Base-by-base conservation (phyloP, 495 filamentous ascomycete genomes). In the Penicillium malachiteum region DNA sequence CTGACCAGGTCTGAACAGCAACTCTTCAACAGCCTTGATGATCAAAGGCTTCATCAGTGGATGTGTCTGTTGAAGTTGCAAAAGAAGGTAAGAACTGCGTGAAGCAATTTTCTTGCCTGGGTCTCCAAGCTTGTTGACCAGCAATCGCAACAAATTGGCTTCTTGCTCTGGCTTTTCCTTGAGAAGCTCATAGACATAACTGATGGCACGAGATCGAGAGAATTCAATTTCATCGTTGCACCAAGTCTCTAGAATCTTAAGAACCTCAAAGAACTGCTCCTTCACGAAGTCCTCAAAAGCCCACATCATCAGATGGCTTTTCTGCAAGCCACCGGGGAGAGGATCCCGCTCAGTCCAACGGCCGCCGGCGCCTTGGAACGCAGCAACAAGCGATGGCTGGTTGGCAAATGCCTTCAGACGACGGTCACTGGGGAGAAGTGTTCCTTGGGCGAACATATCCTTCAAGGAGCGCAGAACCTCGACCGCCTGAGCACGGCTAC, bases 161-260 rank as follows among this genome's bases (percentile, higher is more conserved):
- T 98, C 94, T 67, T 98, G 95, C 70, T 98, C 94, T 1, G 94
- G 94, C 71, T 97, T 98, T 70, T 94, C 91, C 68, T 88, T 91
- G 32, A 98, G 79, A 12, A 98, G 77, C 58, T 94, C 91, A 63
- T 82, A 96, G 32, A 96, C 87, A 50, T 93, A 93, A 47, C 89
- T 92, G 13, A 97, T 76, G 12, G 93, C 89, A 54, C 90, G 85
- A 16, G 84, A 86, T 52, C 93, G 82, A 13, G 95, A 89, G 69
- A 92, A 96, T 62, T 92, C 90, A 39, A 98, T 87, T 71, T 97
- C 92, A 63, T 98, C 94, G 47, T 86, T 88, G 62, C 88, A 96
- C 88, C 95, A 95, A 16, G 81, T 77, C 63, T 98, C 94, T 7
- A 98, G 79, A 39, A 91, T 84, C 72, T 93, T 90, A 43, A 98